A percentile compares a stretch with the other conserved stretches of the same genome.
Conservation (phyloP, 805 yeast genomes). For the Sugiyamaella qingdaonensis region DNA sequence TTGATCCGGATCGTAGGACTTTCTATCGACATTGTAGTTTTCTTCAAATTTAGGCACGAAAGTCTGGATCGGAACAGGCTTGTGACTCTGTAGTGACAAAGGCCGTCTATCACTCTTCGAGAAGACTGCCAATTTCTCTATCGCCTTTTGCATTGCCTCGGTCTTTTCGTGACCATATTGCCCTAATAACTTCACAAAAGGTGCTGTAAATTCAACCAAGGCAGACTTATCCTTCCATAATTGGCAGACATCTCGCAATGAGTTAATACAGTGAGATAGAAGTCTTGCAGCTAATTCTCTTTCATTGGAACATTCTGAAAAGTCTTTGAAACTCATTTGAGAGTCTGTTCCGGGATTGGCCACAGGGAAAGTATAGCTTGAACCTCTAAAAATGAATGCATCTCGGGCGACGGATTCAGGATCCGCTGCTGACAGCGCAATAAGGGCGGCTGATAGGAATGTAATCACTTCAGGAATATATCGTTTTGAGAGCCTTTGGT, state of each 20-base stretch:
- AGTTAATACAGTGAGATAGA: background rate
- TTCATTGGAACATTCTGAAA: background rate
- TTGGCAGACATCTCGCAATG: background rate
- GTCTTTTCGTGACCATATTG: constrained; percentile 26
- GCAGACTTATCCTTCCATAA: constrained; percentile 64
- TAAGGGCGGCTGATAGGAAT: constrained; percentile 32
- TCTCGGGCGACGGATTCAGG: background rate
- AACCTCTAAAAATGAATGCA: background rate
- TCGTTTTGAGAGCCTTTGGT: constrained; percentile 78
- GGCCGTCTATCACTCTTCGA: constrained; percentile 56
- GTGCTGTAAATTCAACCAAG: constrained; percentile 52
- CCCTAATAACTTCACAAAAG: constrained; percentile 42
- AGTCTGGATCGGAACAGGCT: constrained; percentile 77
- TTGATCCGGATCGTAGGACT: constrained; percentile 79
- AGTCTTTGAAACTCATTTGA: too few relatives aligned
- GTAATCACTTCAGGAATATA: constrained; percentile 71
- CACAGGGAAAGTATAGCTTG: background rate
- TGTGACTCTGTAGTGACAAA: constrained; percentile 75
- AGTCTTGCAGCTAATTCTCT: background rate
- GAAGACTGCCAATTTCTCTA: constrained; percentile 48
- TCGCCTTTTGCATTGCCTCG: constrained; percentile 32
- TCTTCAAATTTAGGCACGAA: constrained; percentile 91
- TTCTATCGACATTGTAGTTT: constrained; percentile 92
- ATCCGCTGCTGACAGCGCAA: constrained; percentile 1
- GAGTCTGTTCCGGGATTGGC: background rate